Conservation (phyloP, 228 moss, liverwort and hornwort species). For the Sphagnum magellanicum region DNA sequence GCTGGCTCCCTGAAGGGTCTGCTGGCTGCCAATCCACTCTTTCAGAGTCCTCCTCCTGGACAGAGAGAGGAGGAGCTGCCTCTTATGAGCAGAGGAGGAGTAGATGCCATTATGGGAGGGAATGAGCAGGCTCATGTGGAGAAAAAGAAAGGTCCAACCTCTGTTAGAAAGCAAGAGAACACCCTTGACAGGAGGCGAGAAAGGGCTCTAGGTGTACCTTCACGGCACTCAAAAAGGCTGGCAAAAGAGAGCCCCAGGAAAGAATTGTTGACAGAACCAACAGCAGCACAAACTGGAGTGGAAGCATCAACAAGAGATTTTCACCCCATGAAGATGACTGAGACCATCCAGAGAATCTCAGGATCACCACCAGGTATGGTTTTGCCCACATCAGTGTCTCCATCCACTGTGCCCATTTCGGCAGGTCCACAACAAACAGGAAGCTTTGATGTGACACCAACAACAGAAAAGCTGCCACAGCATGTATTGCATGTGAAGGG, state of each 20-base stretch:
- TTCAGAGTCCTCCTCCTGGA: conserved; percentile 13
- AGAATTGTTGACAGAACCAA: conserved; percentile 5
- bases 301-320: conserved; percentile 7
- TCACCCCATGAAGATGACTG: no score
- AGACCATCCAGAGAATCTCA: conserved; percentile 1
- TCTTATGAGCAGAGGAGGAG: conserved; percentile 17
- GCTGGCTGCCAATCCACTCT: conserved; percentile 18
- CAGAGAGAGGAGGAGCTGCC: conserved; percentile 10
- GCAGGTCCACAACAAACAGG: background rate
- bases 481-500: no score
- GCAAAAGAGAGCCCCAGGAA: conserved; percentile 7
- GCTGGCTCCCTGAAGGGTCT: conserved; percentile 23
- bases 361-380: conserved; percentile 8
- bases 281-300: conserved; percentile 9
- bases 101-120: conserved; percentile 2
- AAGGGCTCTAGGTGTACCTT: conserved; percentile 7
- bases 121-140: background rate
- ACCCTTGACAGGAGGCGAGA: conserved; percentile 14
- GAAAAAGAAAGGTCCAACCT: background rate
- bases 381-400: background rate
- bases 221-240: conserved; percentile 21
- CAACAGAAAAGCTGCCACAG: background rate
- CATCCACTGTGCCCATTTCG: conserved; percentile 1
- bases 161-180: background rate
- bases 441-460: background rate